Evolutionary conservation across 306 rosid species (phyloP), one percentile per base, ranked within the genome.

Genomic region (Pterocarpus santalinus): DNA sequence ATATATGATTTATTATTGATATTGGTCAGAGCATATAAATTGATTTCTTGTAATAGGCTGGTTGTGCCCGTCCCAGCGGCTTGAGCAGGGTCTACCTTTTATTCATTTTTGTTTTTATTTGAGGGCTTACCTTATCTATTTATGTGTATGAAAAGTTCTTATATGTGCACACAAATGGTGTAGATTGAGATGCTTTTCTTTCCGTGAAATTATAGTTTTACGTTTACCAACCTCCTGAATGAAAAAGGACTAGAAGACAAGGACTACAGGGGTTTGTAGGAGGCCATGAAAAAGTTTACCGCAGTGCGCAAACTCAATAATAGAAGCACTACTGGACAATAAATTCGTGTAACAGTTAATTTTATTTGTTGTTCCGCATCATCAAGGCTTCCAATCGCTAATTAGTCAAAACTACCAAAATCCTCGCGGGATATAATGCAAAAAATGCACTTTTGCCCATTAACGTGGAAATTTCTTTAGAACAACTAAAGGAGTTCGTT

Each of bases 331-430:
- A 38, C 43, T 41, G 8, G 32, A 73, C 30, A 34, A 14, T 55
- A 62, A 73, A 66, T 52, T 57, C 3, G 51, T 65, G 61, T 16
- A 34, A 39, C 53, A 36, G 47, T 15, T 14, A 61, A 62, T 73
- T 79, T 66, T 56, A 53, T 69, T 41, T 35, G 62, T 68, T 16
- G 34, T 66, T 73, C 34, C 43, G 10, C 53, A 61, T 52, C 66
- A 58, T 74, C 62, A 38, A 84, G 46, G 44, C 10, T 41, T 47
- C 75, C 75, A 78, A 58, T 65, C 49, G 64, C 55, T 65, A 35
- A 30, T 38, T 52, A 55, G 70, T 62, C 72, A 61, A 71, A 66
- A 41, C 44, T 46, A 44, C 43, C 41, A 36, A 72, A 49, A 70
- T 16, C 34, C 55, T 65, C 56, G 30, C 32, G 5, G 44, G 47